Conservation (phyloP, 371 early-diverging fungal genomes). For the Apophysomyces sp. region DNA sequence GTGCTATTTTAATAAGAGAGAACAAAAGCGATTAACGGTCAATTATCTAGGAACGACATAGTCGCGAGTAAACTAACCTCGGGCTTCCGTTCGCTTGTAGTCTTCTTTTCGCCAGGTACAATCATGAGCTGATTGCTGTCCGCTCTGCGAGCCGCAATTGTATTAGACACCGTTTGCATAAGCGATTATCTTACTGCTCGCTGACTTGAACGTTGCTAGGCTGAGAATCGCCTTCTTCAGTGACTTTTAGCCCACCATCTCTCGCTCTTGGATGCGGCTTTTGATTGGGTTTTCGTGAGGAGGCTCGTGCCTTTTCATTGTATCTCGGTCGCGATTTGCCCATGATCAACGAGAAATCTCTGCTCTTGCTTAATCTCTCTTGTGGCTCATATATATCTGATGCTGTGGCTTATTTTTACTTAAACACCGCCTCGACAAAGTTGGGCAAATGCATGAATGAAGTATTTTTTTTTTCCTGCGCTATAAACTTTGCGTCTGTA, state of each 20-base stretch:
- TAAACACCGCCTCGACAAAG: too few species aligned
- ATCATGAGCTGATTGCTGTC: slow-evolving; percentile 46
- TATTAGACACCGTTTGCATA: neutral
- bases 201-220: neutral
- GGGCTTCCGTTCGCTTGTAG: neutral
- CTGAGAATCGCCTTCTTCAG: neutral
- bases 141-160: slow-evolving; percentile 1
- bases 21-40: too few species aligned
- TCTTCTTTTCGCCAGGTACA: slow-evolving; percentile 22
- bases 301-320: slow-evolving; percentile 58
- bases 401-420: too few species aligned
- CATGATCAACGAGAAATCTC: slow-evolving; percentile 29
- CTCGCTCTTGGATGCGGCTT: slow-evolving; percentile 50
- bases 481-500: too few species aligned
- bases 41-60: neutral
- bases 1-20: slow-evolving; percentile 14
- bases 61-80: neutral
- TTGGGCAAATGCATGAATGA: too few species aligned
- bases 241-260: slow-evolving; percentile 42
- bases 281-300: slow-evolving; percentile 43
- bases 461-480: too few species aligned
- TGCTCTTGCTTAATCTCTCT: too few species aligned
- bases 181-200: neutral
- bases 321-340: slow-evolving; percentile 61
- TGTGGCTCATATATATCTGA: too few species aligned